These are phyloP conservation scores for Phytopythium mirpurense DNA, from an alignment of 352 stramenopile genomes.

Conservation along the genomic window DNA sequence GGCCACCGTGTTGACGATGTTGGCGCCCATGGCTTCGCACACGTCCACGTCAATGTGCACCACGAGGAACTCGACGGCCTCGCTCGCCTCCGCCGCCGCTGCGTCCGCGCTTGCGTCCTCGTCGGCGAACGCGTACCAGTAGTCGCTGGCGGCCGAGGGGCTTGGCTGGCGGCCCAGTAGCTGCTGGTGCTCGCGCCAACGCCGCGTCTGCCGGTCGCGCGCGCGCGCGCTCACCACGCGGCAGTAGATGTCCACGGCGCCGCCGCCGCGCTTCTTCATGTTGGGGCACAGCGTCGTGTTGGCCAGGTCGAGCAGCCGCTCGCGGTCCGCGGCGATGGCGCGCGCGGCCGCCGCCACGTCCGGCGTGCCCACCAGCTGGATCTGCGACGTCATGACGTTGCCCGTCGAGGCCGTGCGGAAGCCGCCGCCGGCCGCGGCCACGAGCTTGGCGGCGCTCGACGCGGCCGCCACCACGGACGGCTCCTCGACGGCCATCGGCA, in stretches of 20 bases:
- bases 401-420: constrained; percentile 69
- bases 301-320: constrained; percentile 56
- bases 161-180: not conserved
- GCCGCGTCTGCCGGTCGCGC: constrained; percentile 8
- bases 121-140: constrained; percentile 60
- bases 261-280: constrained; percentile 84
- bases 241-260: constrained; percentile 75
- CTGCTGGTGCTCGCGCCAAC: constrained; percentile 12
- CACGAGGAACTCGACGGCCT: constrained; percentile 44
- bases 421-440: constrained; percentile 61
- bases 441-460: constrained; percentile 79
- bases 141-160: not conserved
- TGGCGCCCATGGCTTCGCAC: constrained; percentile 87
- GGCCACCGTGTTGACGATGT: constrained; percentile 86
- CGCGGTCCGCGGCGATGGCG: constrained; percentile 44
- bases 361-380: constrained; percentile 73
- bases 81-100: constrained; percentile 18
- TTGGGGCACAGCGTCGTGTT: constrained; percentile 78
- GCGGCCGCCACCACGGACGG: constrained; percentile 80
- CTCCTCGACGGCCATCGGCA: constrained; percentile 85
- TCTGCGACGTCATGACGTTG: constrained; percentile 87
- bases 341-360: constrained; percentile 50
- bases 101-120: constrained; percentile 53
- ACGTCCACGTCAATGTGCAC: constrained; percentile 88
- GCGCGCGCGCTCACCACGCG: constrained; percentile 59